phyloP scores from a whole-genome alignment of 2,329 filamentous ascomycete species.

The Pezizomycotina sp. region DNA sequence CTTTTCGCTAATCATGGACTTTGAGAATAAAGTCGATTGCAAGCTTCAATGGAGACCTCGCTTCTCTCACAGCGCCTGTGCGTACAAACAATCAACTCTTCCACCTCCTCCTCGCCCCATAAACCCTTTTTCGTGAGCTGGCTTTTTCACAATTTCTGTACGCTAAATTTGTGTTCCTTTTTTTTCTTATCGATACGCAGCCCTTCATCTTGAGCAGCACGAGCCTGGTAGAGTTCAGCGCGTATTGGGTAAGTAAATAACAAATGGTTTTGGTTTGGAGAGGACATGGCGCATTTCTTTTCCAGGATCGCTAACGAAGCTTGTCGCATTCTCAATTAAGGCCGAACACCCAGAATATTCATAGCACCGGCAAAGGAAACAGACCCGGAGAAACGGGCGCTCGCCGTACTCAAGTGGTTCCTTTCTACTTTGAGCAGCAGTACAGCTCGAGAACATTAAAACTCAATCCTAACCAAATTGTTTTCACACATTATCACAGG shows the following conservation, averaged over 20 bases:
- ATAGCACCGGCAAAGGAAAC: constrained; percentile 64
- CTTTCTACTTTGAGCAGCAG: constrained; percentile 77
- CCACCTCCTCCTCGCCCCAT: constrained; percentile 2
- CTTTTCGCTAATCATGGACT: neutral
- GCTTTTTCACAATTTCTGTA: constrained; percentile 4
- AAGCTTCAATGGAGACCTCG: constrained; percentile 67
- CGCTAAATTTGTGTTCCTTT: constrained; percentile 1
- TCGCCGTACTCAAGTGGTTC: constrained; percentile 93
- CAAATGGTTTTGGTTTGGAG: neutral
- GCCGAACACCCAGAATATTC: constrained; percentile 62
- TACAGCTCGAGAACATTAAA: constrained; percentile 33
- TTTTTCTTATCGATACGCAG: constrained; percentile 61
- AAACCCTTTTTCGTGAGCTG: constrained; percentile 1
- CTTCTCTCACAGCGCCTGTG: constrained; percentile 56
- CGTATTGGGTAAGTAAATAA: constrained; percentile 44
- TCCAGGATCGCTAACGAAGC: neutral
- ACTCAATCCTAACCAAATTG: constrained; percentile 7
- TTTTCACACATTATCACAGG: constrained; percentile 7
- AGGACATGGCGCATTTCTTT: constrained; percentile 2
- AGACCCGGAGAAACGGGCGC: constrained; percentile 63
- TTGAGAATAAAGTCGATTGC: constrained; percentile 36
- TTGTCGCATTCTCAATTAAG: no score
- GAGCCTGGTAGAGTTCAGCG: constrained; percentile 63
- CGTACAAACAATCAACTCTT: constrained; percentile 4
- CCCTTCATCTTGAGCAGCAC: constrained; percentile 68